Base-by-base conservation (phyloP, 2,329 filamentous ascomycete genomes). In the Bretziella fagacearum region DNA sequence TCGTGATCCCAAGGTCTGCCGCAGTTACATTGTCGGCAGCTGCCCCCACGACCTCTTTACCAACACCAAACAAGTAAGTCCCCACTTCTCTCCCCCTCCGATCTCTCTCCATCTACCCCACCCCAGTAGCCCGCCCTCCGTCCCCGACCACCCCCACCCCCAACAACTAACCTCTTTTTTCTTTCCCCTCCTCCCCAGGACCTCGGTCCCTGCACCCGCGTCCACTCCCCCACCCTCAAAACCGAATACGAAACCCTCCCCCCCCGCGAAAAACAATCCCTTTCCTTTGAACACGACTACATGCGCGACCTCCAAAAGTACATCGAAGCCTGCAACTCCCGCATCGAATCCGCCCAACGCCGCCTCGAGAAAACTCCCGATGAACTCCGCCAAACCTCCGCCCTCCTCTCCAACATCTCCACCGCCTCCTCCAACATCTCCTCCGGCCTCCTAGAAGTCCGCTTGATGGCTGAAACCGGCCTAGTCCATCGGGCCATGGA, bases 11-110 rank as follows among this genome's bases (percentile, higher is more conserved):
- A 95, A 93, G 65, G 84, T 94, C 56, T 98, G 91, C 69, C 84
- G 85, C 47, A 95, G 87, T 15, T 96, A 89, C 63, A 74, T 98
- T 43, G 86, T 77, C 52, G 91, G 91, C 56, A 93, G 84, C 50
- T 98, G 91, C 62, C 91, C 91, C 1, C 89, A 96, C 69, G 91
- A 98, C 61, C 84, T 98, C 59, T 98, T 98, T 73, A 98, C 89
- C 54, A 98, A 98, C 66, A 98, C 91, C 39, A 96, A 95, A 68
- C 87, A 96, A 50, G 49, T 51, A 15, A 17, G 39, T 26, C 10
- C 8, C 13, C 20, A n/a, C 22, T 10, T 7, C 10, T 25, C 22
- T n/a, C n/a, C 17, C 4, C 17, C 15, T 10, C 29, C 10, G 10
- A 33, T 15, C 1, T 10, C 20, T 18, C 36, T 35, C 27, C n/a